Evolutionary conservation across 1,284 basidiomycete species (phyloP), one percentile per base, ranked within the genome.

Genomic region (Melampsora americana): DNA sequence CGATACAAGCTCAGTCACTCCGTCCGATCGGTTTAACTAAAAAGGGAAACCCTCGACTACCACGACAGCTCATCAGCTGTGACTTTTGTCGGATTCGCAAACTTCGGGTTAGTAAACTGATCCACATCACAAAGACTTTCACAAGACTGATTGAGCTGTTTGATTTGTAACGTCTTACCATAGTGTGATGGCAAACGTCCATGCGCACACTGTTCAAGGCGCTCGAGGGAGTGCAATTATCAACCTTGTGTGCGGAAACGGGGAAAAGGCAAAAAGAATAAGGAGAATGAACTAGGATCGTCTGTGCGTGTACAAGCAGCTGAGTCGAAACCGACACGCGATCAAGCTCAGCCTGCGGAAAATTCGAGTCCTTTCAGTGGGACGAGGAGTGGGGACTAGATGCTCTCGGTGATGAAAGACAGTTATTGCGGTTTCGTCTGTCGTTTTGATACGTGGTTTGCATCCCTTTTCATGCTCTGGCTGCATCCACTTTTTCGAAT

Each of bases 51-150:
- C 60, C 60, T 28, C n/a, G 60, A 16, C 28, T 61, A 32, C 60
- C 60, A 32, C n/a, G 60, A 61, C 60, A 61, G 60, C 60, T 61
- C 16, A 61, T 61, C n/a, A 61, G 60, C n/a, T 61, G 60, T 26
- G 60, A 61, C 30, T 61, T 61, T 26, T 61, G 60, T 32, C n/a
- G 60, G 60, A 32, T 61, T 14, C n/a, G 60, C 14, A 61, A 61
- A 20, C 60, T 61, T 61, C n/a, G 60, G 30, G 60, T 61, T 16
- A 61, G 60, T 61, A 53, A 53, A 20, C 12, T 61, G n/a, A 20
- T 61, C 23, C 26, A 20, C n/a, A 4, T 32, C 23, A 60, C 56
- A 6, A 20, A 32, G 18, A 61, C 50, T 53, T 53, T 53, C 23
- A 53, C 4, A 53, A 35, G 6, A 6, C 30, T 32, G 5, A 61